These are phyloP conservation scores for Nemania sp. DNA, from an alignment of 2,329 filamentous ascomycete species.

Conservation along the genomic window DNA sequence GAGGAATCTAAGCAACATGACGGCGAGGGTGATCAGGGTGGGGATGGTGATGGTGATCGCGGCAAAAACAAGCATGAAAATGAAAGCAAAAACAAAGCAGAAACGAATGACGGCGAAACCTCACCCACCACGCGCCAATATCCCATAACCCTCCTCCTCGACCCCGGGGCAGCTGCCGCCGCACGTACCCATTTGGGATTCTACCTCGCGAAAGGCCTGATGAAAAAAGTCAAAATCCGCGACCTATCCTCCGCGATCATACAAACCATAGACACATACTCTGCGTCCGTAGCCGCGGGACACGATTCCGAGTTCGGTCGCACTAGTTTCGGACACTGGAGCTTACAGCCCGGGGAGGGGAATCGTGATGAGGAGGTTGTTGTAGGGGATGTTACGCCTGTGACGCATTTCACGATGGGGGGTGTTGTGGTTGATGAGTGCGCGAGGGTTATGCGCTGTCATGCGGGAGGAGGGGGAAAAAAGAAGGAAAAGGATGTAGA, in stretches of 20 bases:
- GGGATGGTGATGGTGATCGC: conserved; percentile 15
- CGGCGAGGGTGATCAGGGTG: conserved; percentile 16
- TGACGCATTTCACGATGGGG: conserved; percentile 70
- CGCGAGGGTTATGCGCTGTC: conserved; percentile 54
- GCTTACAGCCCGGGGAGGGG: conserved; percentile 46
- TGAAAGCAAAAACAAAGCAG: no score
- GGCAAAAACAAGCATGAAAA: conserved; percentile 54
- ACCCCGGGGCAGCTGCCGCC: conserved; percentile 58
- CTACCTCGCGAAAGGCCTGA: conserved; percentile 64
- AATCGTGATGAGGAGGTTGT: conserved; percentile 57
- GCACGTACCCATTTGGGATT: conserved; percentile 62
- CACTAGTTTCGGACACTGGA: conserved; percentile 59
- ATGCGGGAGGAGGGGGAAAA: conserved; percentile 30
- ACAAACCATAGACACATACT: conserved; percentile 53
- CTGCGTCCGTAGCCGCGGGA: conserved; percentile 46
- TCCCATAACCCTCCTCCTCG: conserved; percentile 61
- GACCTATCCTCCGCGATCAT: conserved; percentile 50
- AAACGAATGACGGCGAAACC: no score
- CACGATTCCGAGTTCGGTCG: conserved; percentile 51
- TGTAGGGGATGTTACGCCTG: conserved; percentile 63
- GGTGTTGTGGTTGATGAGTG: conserved; percentile 60
- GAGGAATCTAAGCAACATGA: no score
- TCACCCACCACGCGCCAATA: no score
- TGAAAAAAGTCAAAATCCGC: conserved; percentile 57
- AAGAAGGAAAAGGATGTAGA: background rate